Evolutionary conservation across 73 alveolate genomes (phyloP).

Genomic region (Tetrahymena malaccensis): DNA sequence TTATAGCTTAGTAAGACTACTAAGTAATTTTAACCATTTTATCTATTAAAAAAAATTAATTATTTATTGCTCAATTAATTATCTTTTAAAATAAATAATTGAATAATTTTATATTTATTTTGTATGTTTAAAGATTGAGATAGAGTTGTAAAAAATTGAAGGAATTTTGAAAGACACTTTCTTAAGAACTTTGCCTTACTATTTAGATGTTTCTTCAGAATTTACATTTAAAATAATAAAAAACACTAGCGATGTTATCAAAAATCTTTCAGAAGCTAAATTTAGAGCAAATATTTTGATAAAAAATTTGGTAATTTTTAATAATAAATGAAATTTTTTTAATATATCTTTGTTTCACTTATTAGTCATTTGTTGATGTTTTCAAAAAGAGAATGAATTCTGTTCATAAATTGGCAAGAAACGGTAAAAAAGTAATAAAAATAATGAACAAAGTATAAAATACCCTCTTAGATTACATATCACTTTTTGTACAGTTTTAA

Average conservation of each 20-base stretch:
- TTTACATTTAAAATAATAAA: neutral
- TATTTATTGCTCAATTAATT: no score
- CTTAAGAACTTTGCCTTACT: neutral
- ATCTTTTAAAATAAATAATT: no score
- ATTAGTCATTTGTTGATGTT: neutral
- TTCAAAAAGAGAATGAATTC: neutral
- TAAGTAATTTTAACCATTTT: neutral
- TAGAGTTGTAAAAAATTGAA: neutral
- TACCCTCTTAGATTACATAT: neutral
- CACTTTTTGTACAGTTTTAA: neutral
- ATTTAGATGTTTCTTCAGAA: neutral
- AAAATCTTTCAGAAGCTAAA: neutral
- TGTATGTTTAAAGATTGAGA: neutral
- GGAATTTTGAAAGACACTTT: neutral
- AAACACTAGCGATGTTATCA: neutral
- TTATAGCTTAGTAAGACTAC: neutral
- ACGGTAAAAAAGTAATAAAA: neutral
- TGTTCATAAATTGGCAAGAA: neutral
- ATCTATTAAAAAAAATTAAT: no score
- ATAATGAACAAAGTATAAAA: neutral
- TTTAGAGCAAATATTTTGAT: neutral
- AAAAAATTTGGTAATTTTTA: neutral
- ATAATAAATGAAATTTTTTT: neutral
- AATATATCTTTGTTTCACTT: neutral
- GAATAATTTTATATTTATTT: neutral